These are phyloP conservation scores for Corylus avellana DNA, from an alignment of 306 rosid genomes.

Conservation along the genomic window DNA sequence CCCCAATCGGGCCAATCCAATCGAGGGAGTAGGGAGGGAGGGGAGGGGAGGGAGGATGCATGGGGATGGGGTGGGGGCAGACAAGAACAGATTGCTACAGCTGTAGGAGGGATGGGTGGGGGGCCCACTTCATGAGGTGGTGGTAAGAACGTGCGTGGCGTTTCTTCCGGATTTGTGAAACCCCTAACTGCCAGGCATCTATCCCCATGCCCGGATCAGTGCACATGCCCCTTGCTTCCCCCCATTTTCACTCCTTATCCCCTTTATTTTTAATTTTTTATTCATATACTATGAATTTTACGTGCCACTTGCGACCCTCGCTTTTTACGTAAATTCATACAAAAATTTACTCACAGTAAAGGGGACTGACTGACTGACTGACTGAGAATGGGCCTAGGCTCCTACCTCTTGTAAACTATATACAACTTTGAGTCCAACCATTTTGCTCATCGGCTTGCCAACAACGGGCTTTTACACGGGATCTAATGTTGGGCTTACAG, in stretches of 20 bases:
- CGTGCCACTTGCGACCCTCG: neutral
- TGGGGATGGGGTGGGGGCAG: constrained; percentile 7
- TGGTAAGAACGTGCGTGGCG: constrained; percentile 34
- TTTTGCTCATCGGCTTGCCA: neutral
- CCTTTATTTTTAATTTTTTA: neutral
- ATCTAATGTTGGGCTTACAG: neutral
- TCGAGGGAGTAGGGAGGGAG: neutral
- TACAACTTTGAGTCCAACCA: neutral
- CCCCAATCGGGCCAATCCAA: neutral
- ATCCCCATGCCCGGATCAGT: constrained; percentile 16
- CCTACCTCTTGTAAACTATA: neutral
- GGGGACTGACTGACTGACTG: too few species aligned
- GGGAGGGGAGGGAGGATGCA: neutral
- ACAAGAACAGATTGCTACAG: constrained; percentile 41
- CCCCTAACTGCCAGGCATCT: constrained; percentile 40
- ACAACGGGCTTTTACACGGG: neutral
- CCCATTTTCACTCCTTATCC: neutral
- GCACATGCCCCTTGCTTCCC: constrained; percentile 37
- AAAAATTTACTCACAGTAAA: too few species aligned
- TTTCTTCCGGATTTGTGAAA: constrained; percentile 33
- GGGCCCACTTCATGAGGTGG: constrained; percentile 21
- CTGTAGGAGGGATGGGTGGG: constrained; percentile 12
- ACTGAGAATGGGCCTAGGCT: neutral
- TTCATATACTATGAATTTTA: neutral
- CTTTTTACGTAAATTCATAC: neutral